Conservation (phyloP, 2,329 filamentous ascomycete genomes). For the Alternaria metachromatica region DNA sequence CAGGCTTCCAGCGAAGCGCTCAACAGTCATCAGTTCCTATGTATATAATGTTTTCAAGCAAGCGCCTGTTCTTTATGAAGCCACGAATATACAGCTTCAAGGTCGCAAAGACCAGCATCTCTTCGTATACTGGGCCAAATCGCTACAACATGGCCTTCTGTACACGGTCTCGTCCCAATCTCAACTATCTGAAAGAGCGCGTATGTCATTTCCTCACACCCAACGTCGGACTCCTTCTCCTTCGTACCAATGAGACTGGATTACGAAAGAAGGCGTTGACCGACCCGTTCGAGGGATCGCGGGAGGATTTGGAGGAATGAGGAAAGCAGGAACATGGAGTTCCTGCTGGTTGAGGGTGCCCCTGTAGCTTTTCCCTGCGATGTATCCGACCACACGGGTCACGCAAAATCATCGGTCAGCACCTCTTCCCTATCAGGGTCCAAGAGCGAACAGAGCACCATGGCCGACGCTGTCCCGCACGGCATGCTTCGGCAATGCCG, state of each 20-base stretch:
- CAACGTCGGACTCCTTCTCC: neutral
- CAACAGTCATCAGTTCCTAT: slow-evolving; percentile 3
- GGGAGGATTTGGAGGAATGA: slow-evolving; percentile 16
- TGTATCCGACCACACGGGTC: slow-evolving; percentile 10
- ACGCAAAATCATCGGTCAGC: slow-evolving; percentile 3
- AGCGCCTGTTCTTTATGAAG: neutral
- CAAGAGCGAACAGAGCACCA: neutral
- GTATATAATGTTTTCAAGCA: neutral
- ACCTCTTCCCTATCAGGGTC: slow-evolving; percentile 5
- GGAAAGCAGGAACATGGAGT: slow-evolving; percentile 13
- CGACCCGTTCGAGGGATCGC: slow-evolving; percentile 9
- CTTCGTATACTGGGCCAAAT: neutral
- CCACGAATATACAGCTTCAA: neutral
- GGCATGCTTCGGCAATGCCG: slow-evolving; percentile 11
- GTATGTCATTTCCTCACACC: neutral
- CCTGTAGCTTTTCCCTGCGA: neutral
- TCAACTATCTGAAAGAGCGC: neutral
- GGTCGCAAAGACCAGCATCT: neutral
- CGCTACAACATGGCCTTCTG: neutral
- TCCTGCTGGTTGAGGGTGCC: slow-evolving; percentile 13
- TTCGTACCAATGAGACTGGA: neutral
- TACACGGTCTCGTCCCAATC: neutral
- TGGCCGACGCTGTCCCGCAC: slow-evolving; percentile 4
- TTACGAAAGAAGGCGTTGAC: neutral
- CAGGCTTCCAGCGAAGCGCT: slow-evolving; percentile 11